Conservation (phyloP, 352 stramenopile genomes). For the Globisporangium mamillatum region DNA sequence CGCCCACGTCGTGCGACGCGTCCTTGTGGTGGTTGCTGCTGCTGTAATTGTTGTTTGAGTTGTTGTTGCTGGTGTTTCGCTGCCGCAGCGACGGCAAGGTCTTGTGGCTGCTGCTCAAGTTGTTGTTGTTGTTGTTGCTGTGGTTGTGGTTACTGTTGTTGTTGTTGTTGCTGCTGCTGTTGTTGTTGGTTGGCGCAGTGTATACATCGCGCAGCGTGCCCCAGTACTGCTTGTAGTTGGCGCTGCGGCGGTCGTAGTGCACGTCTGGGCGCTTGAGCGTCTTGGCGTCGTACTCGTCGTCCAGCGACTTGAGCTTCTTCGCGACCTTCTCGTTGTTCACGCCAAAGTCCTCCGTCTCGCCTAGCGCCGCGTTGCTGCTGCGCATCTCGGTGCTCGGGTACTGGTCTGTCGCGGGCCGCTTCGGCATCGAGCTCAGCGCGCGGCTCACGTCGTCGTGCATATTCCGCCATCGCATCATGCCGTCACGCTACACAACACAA, state of each 20-base stretch:
- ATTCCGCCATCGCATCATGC: slow-evolving; percentile 48
- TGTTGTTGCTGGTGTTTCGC: slow-evolving; percentile 3
- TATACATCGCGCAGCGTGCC: slow-evolving; percentile 66
- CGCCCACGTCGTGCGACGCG: slow-evolving; percentile 20
- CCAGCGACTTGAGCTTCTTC: slow-evolving; percentile 70
- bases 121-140: slow-evolving; percentile 6
- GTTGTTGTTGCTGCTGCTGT: slow-evolving; percentile 5
- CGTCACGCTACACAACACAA: slow-evolving; percentile 21
- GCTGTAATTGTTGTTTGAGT: neutral
- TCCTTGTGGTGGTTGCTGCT: slow-evolving; percentile 17
- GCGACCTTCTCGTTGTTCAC: slow-evolving; percentile 63
- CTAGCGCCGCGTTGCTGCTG: slow-evolving; percentile 7
- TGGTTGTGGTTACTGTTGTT: neutral
- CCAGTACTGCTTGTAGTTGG: slow-evolving; percentile 72
- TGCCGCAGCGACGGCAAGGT: slow-evolving; percentile 8
- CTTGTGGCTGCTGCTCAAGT: slow-evolving; percentile 8
- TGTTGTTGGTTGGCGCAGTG: slow-evolving; percentile 23
- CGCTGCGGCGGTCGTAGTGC: slow-evolving; percentile 47
- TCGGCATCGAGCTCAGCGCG: slow-evolving; percentile 29
- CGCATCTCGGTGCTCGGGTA: slow-evolving; percentile 10
- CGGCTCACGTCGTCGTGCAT: slow-evolving; percentile 77
- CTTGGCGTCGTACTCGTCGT: slow-evolving; percentile 72
- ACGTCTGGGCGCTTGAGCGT: slow-evolving; percentile 33
- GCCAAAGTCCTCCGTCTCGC: slow-evolving; percentile 51
- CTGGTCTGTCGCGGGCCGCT: neutral